Evolutionary conservation across 2,329 filamentous ascomycete genomes (phyloP).

Genomic region (Monosporascus sp.): DNA sequence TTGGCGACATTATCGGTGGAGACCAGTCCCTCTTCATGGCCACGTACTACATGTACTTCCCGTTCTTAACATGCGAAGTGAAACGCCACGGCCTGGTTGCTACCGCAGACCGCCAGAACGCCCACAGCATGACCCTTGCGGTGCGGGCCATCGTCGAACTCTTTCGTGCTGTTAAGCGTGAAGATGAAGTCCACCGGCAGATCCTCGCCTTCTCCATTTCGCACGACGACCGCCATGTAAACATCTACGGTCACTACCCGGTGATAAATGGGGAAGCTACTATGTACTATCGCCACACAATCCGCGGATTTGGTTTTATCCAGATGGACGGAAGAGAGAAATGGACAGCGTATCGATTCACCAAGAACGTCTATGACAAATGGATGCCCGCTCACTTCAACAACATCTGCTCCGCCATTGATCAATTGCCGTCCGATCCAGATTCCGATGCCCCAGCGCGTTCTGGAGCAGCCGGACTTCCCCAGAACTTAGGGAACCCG

Average conservation of each 20-base stretch:
- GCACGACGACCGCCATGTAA: slow-evolving; percentile 29
- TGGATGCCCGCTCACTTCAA: too few relatives aligned
- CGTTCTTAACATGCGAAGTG: slow-evolving; percentile 44
- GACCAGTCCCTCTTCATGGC: slow-evolving; percentile 38
- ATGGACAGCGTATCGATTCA: too few relatives aligned
- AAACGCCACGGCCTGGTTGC: too few relatives aligned
- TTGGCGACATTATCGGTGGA: slow-evolving; percentile 26
- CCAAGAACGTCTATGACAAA: too few relatives aligned
- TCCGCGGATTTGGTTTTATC: slow-evolving; percentile 30
- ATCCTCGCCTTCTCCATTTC: slow-evolving; percentile 41
- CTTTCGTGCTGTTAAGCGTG: slow-evolving; percentile 30
- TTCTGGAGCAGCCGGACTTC: too few relatives aligned
- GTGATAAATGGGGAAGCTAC: slow-evolving; percentile 29
- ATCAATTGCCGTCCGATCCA: too few relatives aligned
- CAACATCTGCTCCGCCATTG: too few relatives aligned
- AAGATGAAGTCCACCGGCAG: slow-evolving; percentile 34
- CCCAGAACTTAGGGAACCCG: too few relatives aligned
- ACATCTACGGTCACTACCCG: slow-evolving; percentile 38
- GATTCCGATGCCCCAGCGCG: too few relatives aligned
- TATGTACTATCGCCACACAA: slow-evolving; percentile 8
- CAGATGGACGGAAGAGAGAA: too few relatives aligned
- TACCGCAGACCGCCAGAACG: slow-evolving; percentile 37
- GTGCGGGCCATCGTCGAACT: slow-evolving; percentile 34
- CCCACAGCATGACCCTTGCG: slow-evolving; percentile 36
- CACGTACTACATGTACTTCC: slow-evolving; percentile 44